Conservation (phyloP, 2,329 filamentous ascomycete genomes). For the Trichoderma lentiforme region DNA sequence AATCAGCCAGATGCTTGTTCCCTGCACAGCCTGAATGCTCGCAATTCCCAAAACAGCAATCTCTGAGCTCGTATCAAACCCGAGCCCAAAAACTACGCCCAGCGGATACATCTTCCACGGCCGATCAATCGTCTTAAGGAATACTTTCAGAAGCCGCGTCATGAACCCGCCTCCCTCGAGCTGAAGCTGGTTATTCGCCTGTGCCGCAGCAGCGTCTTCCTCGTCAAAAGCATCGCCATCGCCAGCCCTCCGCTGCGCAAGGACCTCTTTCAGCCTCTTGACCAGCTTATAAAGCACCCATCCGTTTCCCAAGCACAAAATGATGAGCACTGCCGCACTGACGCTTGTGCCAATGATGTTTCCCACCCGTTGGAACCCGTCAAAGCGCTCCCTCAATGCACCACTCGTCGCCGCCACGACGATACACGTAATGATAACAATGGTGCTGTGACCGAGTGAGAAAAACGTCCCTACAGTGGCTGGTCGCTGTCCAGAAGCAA, state of each 20-base stretch:
- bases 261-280: conserved; percentile 60
- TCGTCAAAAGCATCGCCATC: conserved; percentile 28
- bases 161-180: conserved; percentile 77
- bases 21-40: conserved; percentile 78
- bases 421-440: conserved; percentile 85
- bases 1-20: conserved; percentile 91
- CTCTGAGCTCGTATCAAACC: conserved; percentile 94
- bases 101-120: conserved; percentile 97
- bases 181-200: conserved; percentile 52
- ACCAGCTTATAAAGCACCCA: conserved; percentile 82
- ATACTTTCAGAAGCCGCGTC: conserved; percentile 64
- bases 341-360: conserved; percentile 88
- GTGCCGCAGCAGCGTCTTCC: conserved; percentile 28
- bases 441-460: conserved; percentile 87
- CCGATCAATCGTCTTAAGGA: conserved; percentile 71
- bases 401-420: conserved; percentile 89
- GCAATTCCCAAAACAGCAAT: conserved; percentile 89
- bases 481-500: conserved; percentile 79
- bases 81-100: conserved; percentile 83
- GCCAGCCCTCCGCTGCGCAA: conserved; percentile 39
- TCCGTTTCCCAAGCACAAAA: conserved; percentile 78
- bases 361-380: conserved; percentile 73
- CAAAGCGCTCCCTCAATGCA: conserved; percentile 76
- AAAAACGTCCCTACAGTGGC: conserved; percentile 95
- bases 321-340: conserved; percentile 75